A percentile compares a stretch with the other conserved stretches of the same genome.
Evolutionary conservation across 495 filamentous ascomycete species (phyloP).

Genomic region (Neurospora sublineolata): DNA sequence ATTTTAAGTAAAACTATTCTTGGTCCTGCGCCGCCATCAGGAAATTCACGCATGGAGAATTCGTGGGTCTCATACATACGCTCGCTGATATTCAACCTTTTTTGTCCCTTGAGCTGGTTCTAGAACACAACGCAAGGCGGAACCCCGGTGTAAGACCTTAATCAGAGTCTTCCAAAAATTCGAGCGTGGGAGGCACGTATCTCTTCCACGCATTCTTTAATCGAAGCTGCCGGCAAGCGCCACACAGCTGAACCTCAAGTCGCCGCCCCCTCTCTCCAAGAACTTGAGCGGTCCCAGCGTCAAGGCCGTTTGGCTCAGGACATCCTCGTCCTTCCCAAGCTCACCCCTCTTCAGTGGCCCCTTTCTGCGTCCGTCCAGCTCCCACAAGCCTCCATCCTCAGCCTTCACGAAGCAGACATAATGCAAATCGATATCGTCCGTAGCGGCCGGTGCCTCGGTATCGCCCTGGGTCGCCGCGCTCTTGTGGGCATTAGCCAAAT

Average conservation of each 20-base stretch:
- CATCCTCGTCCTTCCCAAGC: slow-evolving; percentile 49
- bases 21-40: background rate
- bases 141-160: background rate
- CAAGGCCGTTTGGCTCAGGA: slow-evolving; percentile 55
- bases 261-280: slow-evolving; percentile 52
- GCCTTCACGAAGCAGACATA: slow-evolving; percentile 80
- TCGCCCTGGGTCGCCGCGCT: slow-evolving; percentile 61
- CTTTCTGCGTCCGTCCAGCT: slow-evolving; percentile 71
- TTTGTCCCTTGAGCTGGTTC: background rate
- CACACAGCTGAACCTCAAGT: slow-evolving; percentile 63
- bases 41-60: background rate
- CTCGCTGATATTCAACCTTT: background rate
- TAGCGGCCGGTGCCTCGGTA: slow-evolving; percentile 55
- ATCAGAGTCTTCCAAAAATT: background rate
- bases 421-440: slow-evolving; percentile 62
- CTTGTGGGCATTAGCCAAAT: slow-evolving; percentile 60
- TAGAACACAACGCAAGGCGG: background rate
- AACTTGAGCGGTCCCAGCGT: slow-evolving; percentile 49
- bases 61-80: background rate
- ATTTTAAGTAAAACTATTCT: background rate
- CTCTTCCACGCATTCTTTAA: slow-evolving; percentile 17
- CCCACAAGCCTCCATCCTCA: slow-evolving; percentile 58
- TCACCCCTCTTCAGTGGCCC: slow-evolving; percentile 51
- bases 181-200: background rate
- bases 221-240: slow-evolving; percentile 57